Evolutionary conservation across 2,329 filamentous ascomycete genomes (phyloP).

Genomic region (Phaeosphaeria sp.): DNA sequence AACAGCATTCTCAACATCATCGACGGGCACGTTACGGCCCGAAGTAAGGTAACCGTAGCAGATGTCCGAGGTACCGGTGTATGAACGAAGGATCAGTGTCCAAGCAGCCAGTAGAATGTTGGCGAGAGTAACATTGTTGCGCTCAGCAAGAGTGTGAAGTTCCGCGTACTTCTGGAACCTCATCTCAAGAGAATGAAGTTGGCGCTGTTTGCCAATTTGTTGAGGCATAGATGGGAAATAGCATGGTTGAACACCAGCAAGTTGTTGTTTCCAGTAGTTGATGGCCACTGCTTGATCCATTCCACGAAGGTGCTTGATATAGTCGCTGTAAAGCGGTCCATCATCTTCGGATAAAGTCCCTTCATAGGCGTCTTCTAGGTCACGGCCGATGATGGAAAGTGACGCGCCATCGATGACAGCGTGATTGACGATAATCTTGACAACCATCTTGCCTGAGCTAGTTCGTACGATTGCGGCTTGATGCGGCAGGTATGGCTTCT

Average conservation of each 20-base stretch:
- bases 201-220: conserved; percentile 28
- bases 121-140: conserved; percentile 35
- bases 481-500: conserved; percentile 40
- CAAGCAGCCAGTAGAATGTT: conserved; percentile 43
- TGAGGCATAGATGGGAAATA: conserved; percentile 38
- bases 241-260: conserved; percentile 38
- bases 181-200: conserved; percentile 37
- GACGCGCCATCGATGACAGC: conserved; percentile 44
- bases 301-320: conserved; percentile 40
- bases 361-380: conserved; percentile 41
- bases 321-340: conserved; percentile 44
- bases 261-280: conserved; percentile 41
- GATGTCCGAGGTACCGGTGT: conserved; percentile 38
- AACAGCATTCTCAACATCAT: conserved; percentile 54
- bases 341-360: conserved; percentile 28
- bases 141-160: conserved; percentile 36
- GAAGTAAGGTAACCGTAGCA: conserved; percentile 48
- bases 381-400: conserved; percentile 35
- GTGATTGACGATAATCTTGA: conserved; percentile 47
- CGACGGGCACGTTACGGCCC: conserved; percentile 53
- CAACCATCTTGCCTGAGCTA: conserved; percentile 32
- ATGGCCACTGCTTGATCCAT: conserved; percentile 27
- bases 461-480: conserved; percentile 39
- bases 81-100: conserved; percentile 39
- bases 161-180: conserved; percentile 37